A percentile compares a stretch with the other conserved stretches of the same genome.
Conservation (phyloP, 176 grass and related monocot genomes). For the Hyparrhenia diplandra region DNA sequence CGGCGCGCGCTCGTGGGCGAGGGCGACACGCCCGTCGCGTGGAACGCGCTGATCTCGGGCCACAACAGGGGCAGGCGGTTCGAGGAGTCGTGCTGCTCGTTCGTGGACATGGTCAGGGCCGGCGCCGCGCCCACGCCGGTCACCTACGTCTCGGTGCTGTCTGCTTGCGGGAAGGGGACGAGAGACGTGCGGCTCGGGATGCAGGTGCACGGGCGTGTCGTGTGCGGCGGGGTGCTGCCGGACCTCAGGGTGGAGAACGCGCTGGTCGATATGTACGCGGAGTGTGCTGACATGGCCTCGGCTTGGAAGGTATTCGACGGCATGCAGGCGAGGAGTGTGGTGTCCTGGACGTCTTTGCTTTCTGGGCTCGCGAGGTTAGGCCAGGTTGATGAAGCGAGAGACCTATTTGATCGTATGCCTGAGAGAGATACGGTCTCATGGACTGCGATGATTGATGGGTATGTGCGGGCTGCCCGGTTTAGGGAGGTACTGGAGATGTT, state of each 20-base stretch:
- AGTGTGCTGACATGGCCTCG: constrained; percentile 54
- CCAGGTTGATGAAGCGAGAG: constrained; percentile 45
- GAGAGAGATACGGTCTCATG: constrained; percentile 57
- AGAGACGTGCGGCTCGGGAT: constrained; percentile 44
- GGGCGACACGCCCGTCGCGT: constrained; percentile 14
- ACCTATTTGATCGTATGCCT: constrained; percentile 66
- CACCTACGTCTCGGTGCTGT: constrained; percentile 68
- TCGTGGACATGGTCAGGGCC: constrained; percentile 50
- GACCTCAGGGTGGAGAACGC: constrained; percentile 62
- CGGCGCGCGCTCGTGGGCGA: constrained; percentile 49
- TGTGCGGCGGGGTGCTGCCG: constrained; percentile 30
- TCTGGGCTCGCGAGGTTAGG: constrained; percentile 40
- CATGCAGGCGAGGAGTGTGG: constrained; percentile 43
- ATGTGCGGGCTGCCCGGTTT: constrained; percentile 41
- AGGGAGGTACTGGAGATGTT: constrained; percentile 67
- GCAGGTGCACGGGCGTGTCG: constrained; percentile 50
- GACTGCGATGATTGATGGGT: constrained; percentile 77
- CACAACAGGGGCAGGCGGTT: constrained; percentile 37
- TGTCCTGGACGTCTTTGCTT: constrained; percentile 76
- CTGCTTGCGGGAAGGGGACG: constrained; percentile 41
- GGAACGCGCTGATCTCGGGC: constrained; percentile 75
- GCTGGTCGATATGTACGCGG: constrained; percentile 64
- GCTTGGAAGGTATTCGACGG: constrained; percentile 53
- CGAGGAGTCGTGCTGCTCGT: constrained; percentile 32
- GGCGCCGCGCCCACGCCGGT: constrained; percentile 21